Evolutionary conservation across 208 protist species (phyloP).

Genomic region (Novymonas esmeraldas): DNA sequence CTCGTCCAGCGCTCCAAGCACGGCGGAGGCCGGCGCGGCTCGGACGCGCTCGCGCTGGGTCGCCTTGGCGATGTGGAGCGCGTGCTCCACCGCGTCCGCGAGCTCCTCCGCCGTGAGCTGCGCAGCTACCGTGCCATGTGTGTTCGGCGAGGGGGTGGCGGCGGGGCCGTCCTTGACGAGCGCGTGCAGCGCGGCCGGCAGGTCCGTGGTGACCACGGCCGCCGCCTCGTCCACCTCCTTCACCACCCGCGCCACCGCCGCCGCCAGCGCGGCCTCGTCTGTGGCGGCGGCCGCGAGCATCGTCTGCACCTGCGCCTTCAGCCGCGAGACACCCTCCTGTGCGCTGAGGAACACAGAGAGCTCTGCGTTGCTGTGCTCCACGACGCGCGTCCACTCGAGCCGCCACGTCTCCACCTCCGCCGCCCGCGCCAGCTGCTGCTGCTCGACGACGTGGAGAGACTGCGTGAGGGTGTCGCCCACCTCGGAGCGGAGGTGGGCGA

Average conservation of each 20-base stretch:
- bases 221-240: conserved; percentile 27
- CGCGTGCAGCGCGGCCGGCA: conserved; percentile 35
- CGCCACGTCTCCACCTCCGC: conserved; percentile 40
- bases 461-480: conserved; percentile 17
- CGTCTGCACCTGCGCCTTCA: conserved; percentile 77
- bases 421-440: conserved; percentile 46
- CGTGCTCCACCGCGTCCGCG: conserved; percentile 30
- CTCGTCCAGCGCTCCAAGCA: conserved; percentile 62
- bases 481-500: conserved; percentile 24
- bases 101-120: conserved; percentile 29
- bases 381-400: conserved; percentile 27
- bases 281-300: conserved; percentile 50
- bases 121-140: conserved; percentile 20
- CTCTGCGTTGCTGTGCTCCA: conserved; percentile 69
- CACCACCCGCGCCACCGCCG: conserved; percentile 23
- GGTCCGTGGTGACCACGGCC: conserved; percentile 16
- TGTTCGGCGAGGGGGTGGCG: background rate
- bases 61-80: conserved; percentile 30
- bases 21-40: conserved; percentile 38
- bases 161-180: conserved; percentile 27
- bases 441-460: conserved; percentile 27
- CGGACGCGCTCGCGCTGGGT: conserved; percentile 51
- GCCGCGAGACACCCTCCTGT: conserved; percentile 64
- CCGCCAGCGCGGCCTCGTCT: conserved; percentile 51
- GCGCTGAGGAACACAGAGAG: conserved; percentile 50